Evolutionary conservation across 805 yeast genomes (phyloP).

Genomic region (Yamadazyma philogaea): DNA sequence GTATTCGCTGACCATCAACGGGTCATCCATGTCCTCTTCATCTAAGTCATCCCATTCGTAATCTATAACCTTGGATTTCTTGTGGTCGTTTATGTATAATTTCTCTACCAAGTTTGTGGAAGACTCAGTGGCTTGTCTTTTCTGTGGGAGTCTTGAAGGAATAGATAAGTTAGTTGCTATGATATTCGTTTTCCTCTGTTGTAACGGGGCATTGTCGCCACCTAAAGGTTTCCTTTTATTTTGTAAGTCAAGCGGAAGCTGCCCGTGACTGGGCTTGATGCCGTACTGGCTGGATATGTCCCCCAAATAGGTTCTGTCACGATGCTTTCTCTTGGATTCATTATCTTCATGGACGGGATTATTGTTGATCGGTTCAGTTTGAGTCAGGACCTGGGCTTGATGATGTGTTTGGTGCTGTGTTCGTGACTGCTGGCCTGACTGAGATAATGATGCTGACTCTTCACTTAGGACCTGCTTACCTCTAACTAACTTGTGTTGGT

Average conservation of each 20-base stretch:
- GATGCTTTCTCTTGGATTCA: slow-evolving; percentile 7
- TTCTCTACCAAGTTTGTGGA: slow-evolving; percentile 44
- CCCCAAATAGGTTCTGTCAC: slow-evolving; percentile 29
- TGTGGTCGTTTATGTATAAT: slow-evolving; percentile 25
- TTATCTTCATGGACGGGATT: slow-evolving; percentile 3
- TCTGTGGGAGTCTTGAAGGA: slow-evolving; percentile 41
- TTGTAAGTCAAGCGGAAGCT: slow-evolving; percentile 3
- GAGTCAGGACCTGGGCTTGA: slow-evolving; percentile 1
- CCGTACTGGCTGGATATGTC: slow-evolving; percentile 40
- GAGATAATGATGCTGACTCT: slow-evolving; percentile 1
- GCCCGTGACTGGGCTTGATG: slow-evolving; percentile 1
- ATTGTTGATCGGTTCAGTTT: neutral
- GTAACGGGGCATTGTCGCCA: slow-evolving; percentile 32
- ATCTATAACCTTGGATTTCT: slow-evolving; percentile 39
- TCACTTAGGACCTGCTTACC: slow-evolving; percentile 19
- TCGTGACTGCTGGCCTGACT: neutral
- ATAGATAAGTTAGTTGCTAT: slow-evolving; percentile 14
- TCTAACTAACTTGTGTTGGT: slow-evolving; percentile 35
- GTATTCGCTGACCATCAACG: slow-evolving; percentile 88
- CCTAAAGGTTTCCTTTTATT: slow-evolving; percentile 28
- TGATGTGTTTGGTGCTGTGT: neutral
- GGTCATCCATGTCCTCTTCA: slow-evolving; percentile 66
- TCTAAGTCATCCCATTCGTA: slow-evolving; percentile 73
- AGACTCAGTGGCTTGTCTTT: slow-evolving; percentile 56
- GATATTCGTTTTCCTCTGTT: slow-evolving; percentile 16